These are phyloP conservation scores for Trametes polyzona DNA, from an alignment of 1,284 basidiomycete species.

Conservation along the genomic window DNA sequence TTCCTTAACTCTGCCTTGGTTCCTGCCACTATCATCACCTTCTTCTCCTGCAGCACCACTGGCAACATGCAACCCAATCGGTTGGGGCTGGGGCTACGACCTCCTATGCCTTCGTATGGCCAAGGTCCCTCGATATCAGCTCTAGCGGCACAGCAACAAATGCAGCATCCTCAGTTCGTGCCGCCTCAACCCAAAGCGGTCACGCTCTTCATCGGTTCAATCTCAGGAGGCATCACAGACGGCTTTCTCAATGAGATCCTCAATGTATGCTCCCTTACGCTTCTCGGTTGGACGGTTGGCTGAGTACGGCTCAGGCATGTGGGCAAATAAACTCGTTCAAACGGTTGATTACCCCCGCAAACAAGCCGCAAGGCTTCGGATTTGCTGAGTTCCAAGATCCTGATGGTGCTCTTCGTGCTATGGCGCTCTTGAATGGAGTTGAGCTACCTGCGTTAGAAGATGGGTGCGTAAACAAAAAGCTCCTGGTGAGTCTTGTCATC, in stretches of 20 bases:
- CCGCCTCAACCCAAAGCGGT: slow-evolving; percentile 62
- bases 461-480: slow-evolving; percentile 82
- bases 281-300: background rate
- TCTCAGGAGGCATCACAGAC: slow-evolving; percentile 91
- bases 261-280: slow-evolving; percentile 53
- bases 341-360: slow-evolving; percentile 84
- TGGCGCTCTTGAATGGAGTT: slow-evolving; percentile 80
- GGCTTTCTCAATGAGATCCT: slow-evolving; percentile 78
- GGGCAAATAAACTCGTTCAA: slow-evolving; percentile 89
- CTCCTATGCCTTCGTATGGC: slow-evolving; percentile 80
- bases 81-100: slow-evolving; percentile 83
- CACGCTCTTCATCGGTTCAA: slow-evolving; percentile 91
- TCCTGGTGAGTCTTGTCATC: slow-evolving; percentile 65
- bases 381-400: slow-evolving; percentile 94
- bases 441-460: slow-evolving; percentile 89
- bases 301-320: slow-evolving; percentile 64
- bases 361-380: slow-evolving; percentile 93
- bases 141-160: slow-evolving; percentile 82
- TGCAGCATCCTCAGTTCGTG: slow-evolving; percentile 58
- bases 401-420: slow-evolving; percentile 83
- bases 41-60: background rate
- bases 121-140: slow-evolving; percentile 87
- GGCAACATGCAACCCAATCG: slow-evolving; percentile 70
- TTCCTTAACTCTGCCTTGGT: background rate
- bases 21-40: slow-evolving; percentile 17